Percentiles rank a stretch among this genome's conserved stretches.
Conservation (phyloP, 192 early-diverging fungal species). For the Dispira parvispora region DNA sequence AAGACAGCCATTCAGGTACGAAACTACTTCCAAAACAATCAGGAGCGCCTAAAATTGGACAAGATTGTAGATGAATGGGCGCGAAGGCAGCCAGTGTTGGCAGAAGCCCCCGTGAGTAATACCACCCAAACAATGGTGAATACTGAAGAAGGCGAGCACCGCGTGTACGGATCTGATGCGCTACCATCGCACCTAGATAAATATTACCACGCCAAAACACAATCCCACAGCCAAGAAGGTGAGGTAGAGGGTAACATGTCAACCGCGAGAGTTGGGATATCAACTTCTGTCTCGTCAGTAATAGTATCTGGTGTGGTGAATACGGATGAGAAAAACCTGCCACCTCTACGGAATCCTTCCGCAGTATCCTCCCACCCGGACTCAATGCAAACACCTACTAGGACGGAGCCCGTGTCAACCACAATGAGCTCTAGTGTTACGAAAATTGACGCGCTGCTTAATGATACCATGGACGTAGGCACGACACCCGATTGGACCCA, state of each 20-base stretch:
- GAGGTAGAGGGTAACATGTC: neutral
- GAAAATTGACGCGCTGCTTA: slow-evolving; percentile 5
- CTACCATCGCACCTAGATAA: neutral
- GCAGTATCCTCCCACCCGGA: neutral
- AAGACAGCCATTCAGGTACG: slow-evolving; percentile 75
- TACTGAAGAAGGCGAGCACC: neutral
- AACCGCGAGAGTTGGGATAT: neutral
- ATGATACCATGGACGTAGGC: neutral
- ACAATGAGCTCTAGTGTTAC: neutral
- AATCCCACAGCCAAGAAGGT: neutral
- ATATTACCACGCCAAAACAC: neutral
- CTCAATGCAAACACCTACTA: neutral
- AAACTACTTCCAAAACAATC: slow-evolving; percentile 58
- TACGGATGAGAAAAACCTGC: neutral
- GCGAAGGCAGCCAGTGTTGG: slow-evolving; percentile 14
- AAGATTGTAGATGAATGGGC: slow-evolving; percentile 19
- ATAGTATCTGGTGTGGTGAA: neutral
- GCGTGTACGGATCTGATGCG: too few species aligned
- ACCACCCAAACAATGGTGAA: slow-evolving; percentile 12
- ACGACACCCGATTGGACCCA: neutral
- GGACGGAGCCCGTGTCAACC: neutral
- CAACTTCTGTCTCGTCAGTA: neutral
- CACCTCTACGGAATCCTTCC: neutral
- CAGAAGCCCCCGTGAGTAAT: slow-evolving; percentile 16
- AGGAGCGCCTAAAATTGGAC: slow-evolving; percentile 34